Evolutionary conservation across 768 basidiomycete genomes (phyloP), one percentile per base, ranked within the genome.

Genomic region (Collybiopsis confluens): DNA sequence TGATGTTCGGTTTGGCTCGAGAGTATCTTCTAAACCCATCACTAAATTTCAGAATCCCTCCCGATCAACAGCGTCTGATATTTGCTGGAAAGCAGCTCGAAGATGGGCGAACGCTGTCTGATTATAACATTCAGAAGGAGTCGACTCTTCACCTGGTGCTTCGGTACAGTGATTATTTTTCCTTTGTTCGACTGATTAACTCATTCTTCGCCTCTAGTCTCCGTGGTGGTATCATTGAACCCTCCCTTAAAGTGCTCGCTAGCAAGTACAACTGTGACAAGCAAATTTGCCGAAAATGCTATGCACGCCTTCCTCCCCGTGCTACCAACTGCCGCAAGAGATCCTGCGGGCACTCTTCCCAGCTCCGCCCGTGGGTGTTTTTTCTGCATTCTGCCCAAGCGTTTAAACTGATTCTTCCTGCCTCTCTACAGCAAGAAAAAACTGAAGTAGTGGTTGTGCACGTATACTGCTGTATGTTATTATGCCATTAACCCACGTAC

Each of bases 281-380:
- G 82, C 92, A 95, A 71, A 98, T 98, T 65, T 98, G 97, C 83
- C 93, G 97, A 73, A 98, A 98, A 75, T 98, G 97, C 80, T 98
- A 98, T 73, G 97, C 97, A 42, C 96, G 97, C 64, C 96, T 98
- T 64, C 96, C 97, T 59, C 96, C 95, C 51, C 93, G 97, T 70
- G 97, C 97, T 35, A 98, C 95, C 78, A 98, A 99, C 85, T 98
- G 97, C 86, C 82, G 96, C 70, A 96, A 96, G 79, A 82, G 93
- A 61, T 81, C 84, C 56, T 96, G 94, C 67, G 93, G 93, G 18
- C 90, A 91, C 73, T 90, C 88, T 44, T 87, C 85, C 58, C 91
- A 92, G 65, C 90, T 95, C 76, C 86, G 91, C 71, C 91, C 90
- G 90, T 92, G 59, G 70, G 90, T 85, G 10, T 24, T 20, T 9